phyloP scores from a whole-genome alignment of 1,139 yeast species.

The Zygosaccharomyces pseudobailii region DNA sequence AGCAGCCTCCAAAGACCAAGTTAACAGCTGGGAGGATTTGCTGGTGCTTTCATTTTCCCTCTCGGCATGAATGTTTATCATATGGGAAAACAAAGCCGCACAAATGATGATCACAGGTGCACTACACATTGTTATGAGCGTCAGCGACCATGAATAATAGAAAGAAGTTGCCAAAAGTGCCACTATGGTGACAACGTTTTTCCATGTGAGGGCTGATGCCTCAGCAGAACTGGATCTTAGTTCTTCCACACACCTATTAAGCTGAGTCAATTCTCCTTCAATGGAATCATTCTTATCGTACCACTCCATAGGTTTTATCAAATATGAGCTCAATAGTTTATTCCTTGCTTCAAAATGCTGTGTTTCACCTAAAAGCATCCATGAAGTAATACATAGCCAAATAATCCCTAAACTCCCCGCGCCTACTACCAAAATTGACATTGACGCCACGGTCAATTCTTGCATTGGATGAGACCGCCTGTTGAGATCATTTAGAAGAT shows the following conservation, averaged over 20 bases:
- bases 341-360: slow-evolving; percentile 59
- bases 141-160: slow-evolving; percentile 76
- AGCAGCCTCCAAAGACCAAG: slow-evolving; percentile 66
- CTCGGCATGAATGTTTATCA: slow-evolving; percentile 48
- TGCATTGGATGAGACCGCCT: slow-evolving; percentile 9
- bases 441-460: slow-evolving; percentile 46
- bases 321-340: slow-evolving; percentile 38
- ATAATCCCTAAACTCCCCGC: slow-evolving; percentile 46
- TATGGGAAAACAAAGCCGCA: slow-evolving; percentile 48
- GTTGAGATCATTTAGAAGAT: slow-evolving; percentile 42
- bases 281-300: slow-evolving; percentile 52
- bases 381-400: slow-evolving; percentile 54
- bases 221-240: slow-evolving; percentile 66
- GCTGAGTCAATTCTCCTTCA: slow-evolving; percentile 60
- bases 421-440: slow-evolving; percentile 55
- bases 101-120: slow-evolving; percentile 59
- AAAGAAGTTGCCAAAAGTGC: slow-evolving; percentile 65
- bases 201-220: slow-evolving; percentile 53
- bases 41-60: slow-evolving; percentile 55
- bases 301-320: slow-evolving; percentile 47
- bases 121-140: slow-evolving; percentile 66
- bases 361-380: slow-evolving; percentile 71
- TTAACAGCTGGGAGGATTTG: slow-evolving; percentile 53
- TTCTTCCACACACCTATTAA: slow-evolving; percentile 76
- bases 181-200: slow-evolving; percentile 47